Conservation (phyloP, 208 protist species). For the Strigomonas culicis region DNA sequence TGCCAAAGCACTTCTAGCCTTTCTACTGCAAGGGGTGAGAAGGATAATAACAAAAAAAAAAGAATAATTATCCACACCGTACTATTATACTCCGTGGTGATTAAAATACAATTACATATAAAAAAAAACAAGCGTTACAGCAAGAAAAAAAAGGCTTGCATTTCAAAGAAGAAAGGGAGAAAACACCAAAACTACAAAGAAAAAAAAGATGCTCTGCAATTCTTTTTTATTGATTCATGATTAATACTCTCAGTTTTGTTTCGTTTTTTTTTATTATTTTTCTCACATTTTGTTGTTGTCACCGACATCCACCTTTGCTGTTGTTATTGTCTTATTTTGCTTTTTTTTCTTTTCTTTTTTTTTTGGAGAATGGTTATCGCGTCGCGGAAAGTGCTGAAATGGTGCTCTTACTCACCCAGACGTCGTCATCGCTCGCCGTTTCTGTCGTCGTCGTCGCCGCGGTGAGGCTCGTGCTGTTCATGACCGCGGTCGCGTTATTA, state of each 20-base stretch:
- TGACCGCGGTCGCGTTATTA: neutral
- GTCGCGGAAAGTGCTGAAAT: neutral
- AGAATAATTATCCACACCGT: neutral
- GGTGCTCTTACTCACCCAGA: too few species aligned
- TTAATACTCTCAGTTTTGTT: constrained; percentile 4
- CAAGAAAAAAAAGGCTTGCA: too few species aligned
- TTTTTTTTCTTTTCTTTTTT: constrained; percentile 11
- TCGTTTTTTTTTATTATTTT: constrained; percentile 1
- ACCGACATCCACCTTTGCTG: constrained; percentile 10
- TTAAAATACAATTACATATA: constrained; percentile 3
- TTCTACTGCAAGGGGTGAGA: too few species aligned
- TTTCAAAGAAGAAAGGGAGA: neutral
- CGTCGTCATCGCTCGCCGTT: too few species aligned
- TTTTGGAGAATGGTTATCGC: constrained; percentile 2
- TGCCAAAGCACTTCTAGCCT: too few species aligned
- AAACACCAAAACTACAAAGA: neutral
- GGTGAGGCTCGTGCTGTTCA: neutral
- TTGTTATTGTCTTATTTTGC: neutral
- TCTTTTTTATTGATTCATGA: constrained; percentile 6
- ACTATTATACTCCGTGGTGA: neutral
- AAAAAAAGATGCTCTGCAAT: neutral
- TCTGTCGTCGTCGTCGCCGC: neutral
- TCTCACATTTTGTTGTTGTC: neutral
- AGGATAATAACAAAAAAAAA: constrained; percentile 3
- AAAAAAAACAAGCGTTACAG: too few species aligned